These are phyloP conservation scores for Populus simonii DNA, from an alignment of 345 rosid species.

Conservation along the genomic window DNA sequence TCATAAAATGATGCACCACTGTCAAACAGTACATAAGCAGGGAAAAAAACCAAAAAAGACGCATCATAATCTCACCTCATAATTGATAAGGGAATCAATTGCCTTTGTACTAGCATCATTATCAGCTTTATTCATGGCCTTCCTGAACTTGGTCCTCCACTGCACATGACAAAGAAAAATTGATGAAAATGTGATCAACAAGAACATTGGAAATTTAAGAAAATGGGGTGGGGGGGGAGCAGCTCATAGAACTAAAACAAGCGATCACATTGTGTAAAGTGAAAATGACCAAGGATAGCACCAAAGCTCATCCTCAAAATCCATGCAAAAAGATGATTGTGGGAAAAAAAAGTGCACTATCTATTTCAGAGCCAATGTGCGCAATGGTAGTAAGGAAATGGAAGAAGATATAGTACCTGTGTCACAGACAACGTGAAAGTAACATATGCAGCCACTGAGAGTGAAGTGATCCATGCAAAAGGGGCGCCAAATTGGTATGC, in stretches of 20 bases:
- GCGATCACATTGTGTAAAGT: neutral
- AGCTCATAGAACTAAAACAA: neutral
- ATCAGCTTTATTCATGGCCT: constrained; percentile 97
- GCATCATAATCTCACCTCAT: constrained; percentile 60
- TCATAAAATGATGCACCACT: neutral
- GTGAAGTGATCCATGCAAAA: constrained; percentile 97
- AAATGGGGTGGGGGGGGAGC: neutral
- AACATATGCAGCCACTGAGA: constrained; percentile 84
- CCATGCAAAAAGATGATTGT: neutral
- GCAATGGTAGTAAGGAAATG: constrained; percentile 2
- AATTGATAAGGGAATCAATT: constrained; percentile 92
- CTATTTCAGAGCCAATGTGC: neutral
- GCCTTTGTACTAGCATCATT: constrained; percentile 95
- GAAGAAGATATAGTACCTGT: constrained; percentile 53
- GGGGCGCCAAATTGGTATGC: constrained; percentile 96
- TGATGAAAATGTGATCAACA: neutral
- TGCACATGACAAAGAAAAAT: constrained; percentile 31
- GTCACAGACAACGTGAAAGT: constrained; percentile 80
- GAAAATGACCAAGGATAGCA: neutral
- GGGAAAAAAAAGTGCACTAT: neutral
- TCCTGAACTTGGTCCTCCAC: constrained; percentile 99
- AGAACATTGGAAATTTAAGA: neutral
- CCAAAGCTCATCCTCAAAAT: neutral
- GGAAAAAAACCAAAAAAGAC: neutral
- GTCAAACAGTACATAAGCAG: neutral